Evolutionary conservation across 2,329 filamentous ascomycete genomes (phyloP).

Genomic region (Drechslerella coelobrocha): DNA sequence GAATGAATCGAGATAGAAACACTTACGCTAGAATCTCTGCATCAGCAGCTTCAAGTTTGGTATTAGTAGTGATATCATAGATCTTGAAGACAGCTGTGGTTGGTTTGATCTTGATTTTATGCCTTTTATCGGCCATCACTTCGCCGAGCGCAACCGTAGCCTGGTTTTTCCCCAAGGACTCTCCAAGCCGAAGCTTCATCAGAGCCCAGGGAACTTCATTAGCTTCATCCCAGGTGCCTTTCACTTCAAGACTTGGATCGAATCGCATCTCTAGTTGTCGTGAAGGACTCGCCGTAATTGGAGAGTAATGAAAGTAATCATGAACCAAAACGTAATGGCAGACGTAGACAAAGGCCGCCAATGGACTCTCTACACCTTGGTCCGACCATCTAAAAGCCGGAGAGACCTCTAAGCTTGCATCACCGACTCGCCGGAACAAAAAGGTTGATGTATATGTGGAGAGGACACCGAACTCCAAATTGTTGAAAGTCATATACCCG

Average conservation of each 20-base stretch:
- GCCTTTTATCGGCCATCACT: not conserved
- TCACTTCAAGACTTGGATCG: conserved; percentile 5
- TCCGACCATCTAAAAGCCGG: conserved; percentile 16
- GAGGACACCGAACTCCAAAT: conserved; percentile 11
- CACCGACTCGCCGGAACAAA: conserved; percentile 8
- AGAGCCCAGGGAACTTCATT: conserved; percentile 7
- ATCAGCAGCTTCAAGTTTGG: not conserved
- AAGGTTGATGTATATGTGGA: conserved; percentile 15
- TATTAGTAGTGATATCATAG: conserved; percentile 16
- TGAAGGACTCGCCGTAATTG: not conserved
- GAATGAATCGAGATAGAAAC: not conserved
- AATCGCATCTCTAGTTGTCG: conserved; percentile 2
- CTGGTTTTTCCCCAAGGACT: not conserved
- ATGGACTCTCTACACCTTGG: conserved; percentile 1
- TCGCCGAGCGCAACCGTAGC: conserved; percentile 2
- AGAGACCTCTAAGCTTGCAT: conserved; percentile 8
- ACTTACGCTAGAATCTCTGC: conserved; percentile 23
- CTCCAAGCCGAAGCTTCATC: conserved; percentile 3
- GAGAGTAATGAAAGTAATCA: conserved; percentile 4
- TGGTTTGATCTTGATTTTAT: not conserved
- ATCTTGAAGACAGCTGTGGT: conserved; percentile 15
- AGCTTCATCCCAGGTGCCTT: conserved; percentile 1
- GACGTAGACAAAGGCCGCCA: conserved; percentile 16
- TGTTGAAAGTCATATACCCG: conserved; percentile 24
- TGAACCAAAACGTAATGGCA: not conserved